Evolutionary conservation across 2,329 filamentous ascomycete species (phyloP), one percentile per base, ranked within the genome.

Genomic region (Claviceps spartinae): DNA sequence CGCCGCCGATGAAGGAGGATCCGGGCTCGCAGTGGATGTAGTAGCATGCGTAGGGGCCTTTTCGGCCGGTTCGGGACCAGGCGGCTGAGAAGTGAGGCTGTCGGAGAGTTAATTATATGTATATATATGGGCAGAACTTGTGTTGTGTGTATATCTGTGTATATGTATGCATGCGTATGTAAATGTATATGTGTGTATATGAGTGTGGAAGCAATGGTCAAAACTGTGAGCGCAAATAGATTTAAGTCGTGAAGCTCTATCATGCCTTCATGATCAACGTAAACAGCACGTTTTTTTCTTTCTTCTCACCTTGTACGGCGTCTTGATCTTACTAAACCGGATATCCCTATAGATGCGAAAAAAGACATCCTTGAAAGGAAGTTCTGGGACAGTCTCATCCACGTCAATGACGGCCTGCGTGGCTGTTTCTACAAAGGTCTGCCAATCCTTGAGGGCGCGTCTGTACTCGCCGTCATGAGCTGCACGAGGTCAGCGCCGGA

Each of bases 331-430:
- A 61, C 78, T 86, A 69, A 95, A 95, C 52, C 89, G 81, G 44
- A 93, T 77, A 60, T 95, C 89, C 59, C 89, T 77, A 67, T 95
- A 88, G 54, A 95, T 93, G 55, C 89, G 83, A 65, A 91, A 95
- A 47, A 88, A 81, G 59, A 95, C 72, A 63, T 95, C 89, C 66
- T 94, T 93, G 51, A 84, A 73, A 1, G 90, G 90, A 22, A 95
- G 71, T 60, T 95, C 88, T 1, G 90, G 90, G 43, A 95, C 80
- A 1, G 88, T 94, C 52, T 85, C 80, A 63, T 96, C 90, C 41
- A 77, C 74, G 54, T 83, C 80, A 20, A 78, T 77, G 51, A 95
- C 75, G 55, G 81, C 83, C 54, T 83, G 74, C 1, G 85, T 86
- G 41, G 93, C 72, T 9, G 73, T 73, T 58, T 86, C 83, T 38